Percentiles rank a stretch among this genome's conserved stretches.
These are phyloP conservation scores for Fusarium pilosicola DNA, from an alignment of 2,329 filamentous ascomycete genomes.

Conservation along the genomic window DNA sequence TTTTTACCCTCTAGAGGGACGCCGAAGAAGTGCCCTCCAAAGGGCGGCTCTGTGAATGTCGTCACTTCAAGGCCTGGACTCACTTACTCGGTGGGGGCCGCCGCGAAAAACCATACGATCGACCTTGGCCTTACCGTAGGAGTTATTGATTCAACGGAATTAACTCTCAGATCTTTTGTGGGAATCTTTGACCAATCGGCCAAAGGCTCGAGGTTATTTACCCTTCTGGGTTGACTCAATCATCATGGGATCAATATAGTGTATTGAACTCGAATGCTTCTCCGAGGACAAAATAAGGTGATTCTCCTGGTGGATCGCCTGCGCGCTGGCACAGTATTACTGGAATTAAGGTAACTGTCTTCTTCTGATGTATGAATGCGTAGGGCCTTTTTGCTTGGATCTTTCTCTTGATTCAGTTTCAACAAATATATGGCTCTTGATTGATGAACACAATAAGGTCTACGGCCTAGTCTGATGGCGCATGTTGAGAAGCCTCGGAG, in stretches of 20 bases:
- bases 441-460: neutral
- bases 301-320: neutral
- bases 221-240: neutral
- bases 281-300: neutral
- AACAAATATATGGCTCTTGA: neutral
- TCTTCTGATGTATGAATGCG: neutral
- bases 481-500: neutral
- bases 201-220: neutral
- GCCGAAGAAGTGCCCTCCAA: neutral
- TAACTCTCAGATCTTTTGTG: conserved; percentile 16
- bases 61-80: conserved; percentile 8
- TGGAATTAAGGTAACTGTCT: neutral
- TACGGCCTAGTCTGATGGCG: neutral
- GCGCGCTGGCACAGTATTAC: neutral
- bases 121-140: conserved; percentile 10
- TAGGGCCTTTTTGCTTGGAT: neutral
- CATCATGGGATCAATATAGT: neutral
- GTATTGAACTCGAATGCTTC: neutral
- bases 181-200: conserved; percentile 8
- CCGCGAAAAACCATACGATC: conserved; percentile 23
- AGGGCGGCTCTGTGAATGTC: conserved; percentile 13
- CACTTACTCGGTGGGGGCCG: conserved; percentile 20
- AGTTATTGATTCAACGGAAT: conserved; percentile 6
- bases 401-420: neutral
- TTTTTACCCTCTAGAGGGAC: neutral